Evolutionary conservation across 192 early-diverging fungal species (phyloP), one percentile per base, ranked within the genome.

Genomic region (Powellomyces hirtus): DNA sequence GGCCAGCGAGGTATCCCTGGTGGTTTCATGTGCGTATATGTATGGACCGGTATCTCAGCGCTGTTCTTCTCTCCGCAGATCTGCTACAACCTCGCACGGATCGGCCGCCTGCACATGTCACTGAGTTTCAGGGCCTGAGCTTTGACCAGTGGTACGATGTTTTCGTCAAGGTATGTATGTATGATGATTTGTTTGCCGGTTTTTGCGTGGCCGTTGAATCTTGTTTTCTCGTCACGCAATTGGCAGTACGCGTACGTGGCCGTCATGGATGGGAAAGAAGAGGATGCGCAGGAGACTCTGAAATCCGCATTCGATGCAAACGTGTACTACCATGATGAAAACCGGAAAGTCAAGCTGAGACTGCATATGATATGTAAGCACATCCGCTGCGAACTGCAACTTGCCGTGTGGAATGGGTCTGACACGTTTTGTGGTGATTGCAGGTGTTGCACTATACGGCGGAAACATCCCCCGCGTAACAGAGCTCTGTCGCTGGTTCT

Each of bases 131-230:
- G 31, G 82, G 82, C 4, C 69, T 84, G 14, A 55, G 40, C 8
- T 79, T 88, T 70, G 64, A 60, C n/a, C 63, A 83, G 52, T 92
- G 90, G 90, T 82, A 85, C 42, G 74, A 88, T 11, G 59, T 89
- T 26, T 80, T 90, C 62, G 71, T 89, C 2, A 81, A 81, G 69
- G 89, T 91, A 68, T 24, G 68, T 27, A n/a, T n/a, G n/a, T n/a
- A n/a, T n/a, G n/a, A 31, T n/a, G n/a, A n/a, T n/a, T n/a, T n/a
- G n/a, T n/a, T n/a, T n/a, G n/a, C n/a, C n/a, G n/a, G n/a, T n/a
- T n/a, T 56, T 13, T 27, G 14, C 26, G 1, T 56, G 0, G 14
- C 27, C 11, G 42, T 31, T 34, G 37, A 29, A 30, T 16, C 27
- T 35, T 26, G 55, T 29, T n/a, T 20, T 30, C 13, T 66, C 1